These are phyloP conservation scores for Trichosporon sp. DNA, from an alignment of 1,284 basidiomycete genomes.

Conservation along the genomic window DNA sequence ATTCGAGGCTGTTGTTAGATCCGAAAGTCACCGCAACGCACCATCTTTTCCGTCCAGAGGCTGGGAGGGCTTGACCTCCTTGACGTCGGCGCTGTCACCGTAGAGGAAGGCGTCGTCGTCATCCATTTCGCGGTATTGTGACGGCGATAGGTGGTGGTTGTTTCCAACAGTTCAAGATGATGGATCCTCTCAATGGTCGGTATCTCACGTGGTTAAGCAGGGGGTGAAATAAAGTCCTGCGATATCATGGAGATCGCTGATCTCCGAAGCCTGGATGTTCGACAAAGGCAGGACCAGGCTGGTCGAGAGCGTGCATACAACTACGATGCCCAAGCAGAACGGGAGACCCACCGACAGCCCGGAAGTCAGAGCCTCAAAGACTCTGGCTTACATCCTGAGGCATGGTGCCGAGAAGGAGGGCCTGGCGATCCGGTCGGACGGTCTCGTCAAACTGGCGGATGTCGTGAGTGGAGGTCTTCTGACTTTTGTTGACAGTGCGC, in stretches of 20 bases:
- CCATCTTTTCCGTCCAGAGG: not conserved
- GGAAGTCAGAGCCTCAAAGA: constrained; percentile 62
- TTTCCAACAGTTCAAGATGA: not conserved
- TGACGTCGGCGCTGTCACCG: constrained; percentile 28
- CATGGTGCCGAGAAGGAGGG: constrained; percentile 76
- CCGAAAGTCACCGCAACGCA: not conserved
- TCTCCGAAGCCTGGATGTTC: not conserved
- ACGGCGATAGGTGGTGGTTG: not conserved
- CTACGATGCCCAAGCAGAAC: constrained; percentile 1
- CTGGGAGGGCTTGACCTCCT: not conserved
- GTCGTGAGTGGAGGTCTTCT: constrained; percentile 57
- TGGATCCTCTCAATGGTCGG: not conserved
- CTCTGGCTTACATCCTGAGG: constrained; percentile 74
- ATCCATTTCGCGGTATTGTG: constrained; percentile 22
- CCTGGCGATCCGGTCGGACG: constrained; percentile 68
- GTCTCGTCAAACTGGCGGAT: constrained; percentile 68
- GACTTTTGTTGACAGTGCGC: constrained; percentile 7
- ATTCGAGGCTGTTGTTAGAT: not conserved
- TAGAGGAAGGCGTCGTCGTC: constrained; percentile 49
- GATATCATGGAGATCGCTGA: not conserved
- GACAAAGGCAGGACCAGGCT: not conserved
- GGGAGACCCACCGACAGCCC: constrained; percentile 48
- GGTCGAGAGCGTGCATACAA: not conserved
- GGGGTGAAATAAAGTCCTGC: not conserved
- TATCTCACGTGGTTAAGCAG: not conserved